phyloP scores from a whole-genome alignment of 2,329 filamentous ascomycete genomes.

The Verruconis gallopava region DNA sequence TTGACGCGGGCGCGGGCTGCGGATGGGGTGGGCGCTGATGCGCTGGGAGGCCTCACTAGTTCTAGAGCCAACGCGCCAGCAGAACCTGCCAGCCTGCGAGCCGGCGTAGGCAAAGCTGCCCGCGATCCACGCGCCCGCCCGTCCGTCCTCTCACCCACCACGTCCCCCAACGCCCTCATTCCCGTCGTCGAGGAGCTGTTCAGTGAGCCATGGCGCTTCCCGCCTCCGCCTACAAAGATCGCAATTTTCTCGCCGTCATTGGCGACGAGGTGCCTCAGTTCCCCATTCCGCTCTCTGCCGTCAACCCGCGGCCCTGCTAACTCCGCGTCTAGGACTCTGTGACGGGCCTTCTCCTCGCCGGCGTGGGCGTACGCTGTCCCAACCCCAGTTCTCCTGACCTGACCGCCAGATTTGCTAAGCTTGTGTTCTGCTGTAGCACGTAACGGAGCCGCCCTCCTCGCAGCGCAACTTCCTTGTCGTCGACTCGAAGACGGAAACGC shows the following conservation, averaged over 20 bases:
- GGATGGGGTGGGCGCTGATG: no score
- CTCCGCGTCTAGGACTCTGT: conserved; percentile 62
- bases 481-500: conserved; percentile 80
- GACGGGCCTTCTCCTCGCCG: conserved; percentile 86
- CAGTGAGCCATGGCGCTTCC: conserved; percentile 56
- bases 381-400: background rate
- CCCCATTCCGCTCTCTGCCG: no score
- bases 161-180: no score
- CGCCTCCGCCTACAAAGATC: conserved; percentile 54
- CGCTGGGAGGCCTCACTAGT: no score
- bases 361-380: conserved; percentile 62
- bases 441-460: conserved; percentile 73
- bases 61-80: no score
- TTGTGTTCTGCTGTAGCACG: conserved; percentile 48
- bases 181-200: no score
- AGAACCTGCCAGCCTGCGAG: no score
- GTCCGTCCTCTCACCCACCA: no score
- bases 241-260: conserved; percentile 94
- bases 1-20: no score
- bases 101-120: no score
- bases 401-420: background rate
- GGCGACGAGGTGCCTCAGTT: conserved; percentile 67
- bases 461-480: conserved; percentile 98
- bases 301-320: conserved; percentile 6
- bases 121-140: no score